Evolutionary conservation across 1,284 basidiomycete species (phyloP), one percentile per base, ranked within the genome.

Genomic region (Puccinia hordei): DNA sequence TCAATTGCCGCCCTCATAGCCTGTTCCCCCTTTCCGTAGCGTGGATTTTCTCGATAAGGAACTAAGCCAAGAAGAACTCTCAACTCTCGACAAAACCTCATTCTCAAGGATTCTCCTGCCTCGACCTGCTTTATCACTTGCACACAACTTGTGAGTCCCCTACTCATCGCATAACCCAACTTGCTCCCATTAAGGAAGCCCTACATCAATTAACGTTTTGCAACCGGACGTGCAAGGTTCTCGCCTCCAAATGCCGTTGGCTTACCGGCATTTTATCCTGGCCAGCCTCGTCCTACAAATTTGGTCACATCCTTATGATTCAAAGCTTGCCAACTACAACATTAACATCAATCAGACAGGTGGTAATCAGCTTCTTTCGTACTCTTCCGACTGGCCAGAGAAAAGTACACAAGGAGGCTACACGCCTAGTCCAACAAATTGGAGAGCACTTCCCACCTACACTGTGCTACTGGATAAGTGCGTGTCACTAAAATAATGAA

Each of bases 381-480:
- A 94, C 86, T 85, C 87, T 33, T 87, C 92, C 6, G 88, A 89
- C 72, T 81, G 79, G 79, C 79, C 79, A 35, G 84, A 83, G 22
- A 88, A 90, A 74, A 86, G 88, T 19, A 91, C 90, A 83, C 30
- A 59, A n/a, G 87, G 86, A 1, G 90, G 88, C 1, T 94, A 95
- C 86, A 92, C 90, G 0, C 88, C 88, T 0, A 94, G 92, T 0
- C 94, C 94, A 0, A 80, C 83, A n/a, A 95, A 95, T 86, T 96
- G 94, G 94, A 89, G 94, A 46, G 88, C 90, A 22, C 86, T 94
- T 24, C 93, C 94, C 0, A 89, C 90, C 81, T 95, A 95, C 86
- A 94, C 92, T 57, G 85, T 95, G 82, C 90, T 95, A 72, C 86
- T 94, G 84, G 94, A 96, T 89, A 95, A 95, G 86, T 95, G 93